Percentiles rank a stretch among this genome's conserved stretches.
Conservation (phyloP, 495 filamentous ascomycete genomes). For the Friedmanniomyces simplex region DNA sequence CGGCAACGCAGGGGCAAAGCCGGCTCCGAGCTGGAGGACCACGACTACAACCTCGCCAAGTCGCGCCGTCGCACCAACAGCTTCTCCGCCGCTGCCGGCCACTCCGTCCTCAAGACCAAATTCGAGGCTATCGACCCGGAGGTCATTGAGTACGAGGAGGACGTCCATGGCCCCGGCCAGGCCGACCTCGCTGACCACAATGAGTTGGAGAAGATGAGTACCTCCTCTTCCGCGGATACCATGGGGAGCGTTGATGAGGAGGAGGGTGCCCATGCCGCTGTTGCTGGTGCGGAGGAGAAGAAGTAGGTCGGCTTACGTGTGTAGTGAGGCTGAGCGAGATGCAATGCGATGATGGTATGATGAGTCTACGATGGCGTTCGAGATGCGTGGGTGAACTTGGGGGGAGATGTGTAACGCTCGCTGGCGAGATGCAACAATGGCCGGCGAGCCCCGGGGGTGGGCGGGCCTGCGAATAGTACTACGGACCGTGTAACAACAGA, state of each 20-base stretch:
- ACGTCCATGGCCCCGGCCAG: constrained; percentile 46
- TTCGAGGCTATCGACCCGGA: constrained; percentile 77
- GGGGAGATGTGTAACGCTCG: background rate
- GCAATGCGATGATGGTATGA: background rate
- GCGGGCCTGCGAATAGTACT: background rate
- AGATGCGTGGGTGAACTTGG: background rate
- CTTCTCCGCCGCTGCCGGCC: constrained; percentile 51
- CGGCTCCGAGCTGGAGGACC: constrained; percentile 75
- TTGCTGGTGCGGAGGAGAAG: constrained; percentile 5
- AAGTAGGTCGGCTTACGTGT: background rate
- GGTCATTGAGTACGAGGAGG: constrained; percentile 66
- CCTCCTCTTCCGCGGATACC: constrained; percentile 21
- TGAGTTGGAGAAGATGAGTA: constrained; percentile 31
- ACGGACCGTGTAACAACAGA: background rate
- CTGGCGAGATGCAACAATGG: background rate
- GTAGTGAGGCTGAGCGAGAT: background rate
- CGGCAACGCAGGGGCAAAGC: constrained; percentile 59
- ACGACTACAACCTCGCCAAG: constrained; percentile 69
- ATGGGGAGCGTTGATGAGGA: constrained; percentile 30
- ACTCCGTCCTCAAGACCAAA: constrained; percentile 70
- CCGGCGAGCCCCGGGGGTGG: background rate
- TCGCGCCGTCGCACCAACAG: constrained; percentile 87
- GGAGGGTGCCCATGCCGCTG: constrained; percentile 12
- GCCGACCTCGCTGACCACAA: constrained; percentile 16
- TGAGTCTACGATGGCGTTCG: background rate